Evolutionary conservation across 768 basidiomycete species (phyloP), one percentile per base, ranked within the genome.

Genomic region (Chalciporus chontae): DNA sequence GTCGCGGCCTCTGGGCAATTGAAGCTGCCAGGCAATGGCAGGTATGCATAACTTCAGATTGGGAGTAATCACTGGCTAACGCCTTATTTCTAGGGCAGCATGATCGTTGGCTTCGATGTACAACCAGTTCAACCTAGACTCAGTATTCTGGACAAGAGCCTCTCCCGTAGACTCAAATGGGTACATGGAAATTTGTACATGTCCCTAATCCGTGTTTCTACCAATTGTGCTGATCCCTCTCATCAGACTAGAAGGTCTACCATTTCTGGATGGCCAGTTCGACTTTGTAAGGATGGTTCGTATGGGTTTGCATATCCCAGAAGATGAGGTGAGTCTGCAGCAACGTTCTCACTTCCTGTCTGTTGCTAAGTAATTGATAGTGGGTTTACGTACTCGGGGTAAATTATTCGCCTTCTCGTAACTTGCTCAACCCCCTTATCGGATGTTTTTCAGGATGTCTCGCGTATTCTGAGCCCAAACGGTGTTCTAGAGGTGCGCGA

Each of bases 351-450:
- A 42, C 10, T 18, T 24, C 39, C 27, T 32, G 26, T 54, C 17
- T 29, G 47, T 55, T 44, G 21, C 44, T 67, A 50, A 65, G 40
- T 19, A 54, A 51, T 27, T 23, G 32, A 34, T 47, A 85, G 78
- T 88, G 86, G 85, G 81, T 78, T 57, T 74, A 69, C 59, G 70
- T 88, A 45, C 63, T 88, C 4, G 79, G 84, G 77, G 86, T 82
- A 67, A 51, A 64, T 52, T 42, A 49, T 40, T 6, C 2, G 27
- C 10, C 31, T 37, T 47, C 40, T 43, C 51, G 54, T 57, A 53
- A 53, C 41, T 55, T 45, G 53, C 51, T 49, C 41, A 48, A 51
- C 44, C 27, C 48, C 47, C 49, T 39, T 23, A 6, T 43, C 29
- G 37, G 17, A 32, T 40, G 19, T 43, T 47, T 31, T 52, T 47